Conservation (phyloP, 1,139 yeast species). For the Saccharomyces hybrid region DNA sequence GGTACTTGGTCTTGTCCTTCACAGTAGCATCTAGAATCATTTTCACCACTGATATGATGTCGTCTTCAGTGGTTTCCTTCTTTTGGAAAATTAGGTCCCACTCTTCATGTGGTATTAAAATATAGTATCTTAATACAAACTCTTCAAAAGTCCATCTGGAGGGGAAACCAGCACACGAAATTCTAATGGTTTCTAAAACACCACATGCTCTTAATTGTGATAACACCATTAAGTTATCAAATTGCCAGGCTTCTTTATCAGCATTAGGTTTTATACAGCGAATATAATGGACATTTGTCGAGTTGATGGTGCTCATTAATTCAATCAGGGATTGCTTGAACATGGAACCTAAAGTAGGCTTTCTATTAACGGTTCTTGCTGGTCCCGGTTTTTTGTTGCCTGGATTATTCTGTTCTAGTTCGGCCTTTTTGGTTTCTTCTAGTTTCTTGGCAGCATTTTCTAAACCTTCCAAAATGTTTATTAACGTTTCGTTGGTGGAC, state of each 20-base stretch:
- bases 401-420: slow-evolving; percentile 43
- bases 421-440: slow-evolving; percentile 37
- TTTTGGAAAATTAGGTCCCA: slow-evolving; percentile 62
- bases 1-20: slow-evolving; percentile 62
- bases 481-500: slow-evolving; percentile 59
- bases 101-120: slow-evolving; percentile 64
- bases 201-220: slow-evolving; percentile 98
- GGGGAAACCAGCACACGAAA: slow-evolving; percentile 98
- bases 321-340: slow-evolving; percentile 91
- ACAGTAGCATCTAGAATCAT: slow-evolving; percentile 56
- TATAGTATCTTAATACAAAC: slow-evolving; percentile 85
- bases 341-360: slow-evolving; percentile 93
- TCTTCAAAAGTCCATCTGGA: slow-evolving; percentile 94
- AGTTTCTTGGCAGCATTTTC: slow-evolving; percentile 52
- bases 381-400: slow-evolving; percentile 31
- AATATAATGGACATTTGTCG: slow-evolving; percentile 94
- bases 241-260: slow-evolving; percentile 91
- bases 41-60: slow-evolving; percentile 59
- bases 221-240: slow-evolving; percentile 91
- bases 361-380: slow-evolving; percentile 48
- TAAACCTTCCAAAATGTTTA: slow-evolving; percentile 54
- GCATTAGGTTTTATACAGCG: slow-evolving; percentile 98
- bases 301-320: slow-evolving; percentile 85
- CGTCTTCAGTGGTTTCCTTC: slow-evolving; percentile 44
- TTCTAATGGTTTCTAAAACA: slow-evolving; percentile 93